A percentile compares a stretch with the other conserved stretches of the same genome.
These are phyloP conservation scores for Neofusicoccum kwambonambiense DNA, from an alignment of 2,329 filamentous ascomycete species.

Conservation along the genomic window DNA sequence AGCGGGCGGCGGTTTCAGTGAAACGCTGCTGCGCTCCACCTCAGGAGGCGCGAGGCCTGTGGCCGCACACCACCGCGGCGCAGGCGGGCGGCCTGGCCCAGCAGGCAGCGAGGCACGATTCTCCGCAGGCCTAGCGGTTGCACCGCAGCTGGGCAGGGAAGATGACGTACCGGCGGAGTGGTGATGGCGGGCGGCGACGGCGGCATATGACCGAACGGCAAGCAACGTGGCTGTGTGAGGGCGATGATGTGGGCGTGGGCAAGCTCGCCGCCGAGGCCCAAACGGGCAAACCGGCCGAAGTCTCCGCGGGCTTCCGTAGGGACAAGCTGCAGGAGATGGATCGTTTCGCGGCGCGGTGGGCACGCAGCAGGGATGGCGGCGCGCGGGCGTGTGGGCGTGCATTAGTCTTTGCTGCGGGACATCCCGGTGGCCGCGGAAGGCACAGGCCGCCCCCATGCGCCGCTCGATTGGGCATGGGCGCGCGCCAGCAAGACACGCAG, in stretches of 20 bases:
- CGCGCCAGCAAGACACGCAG: too few species aligned
- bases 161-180: conserved; percentile 16
- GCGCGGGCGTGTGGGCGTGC: background rate
- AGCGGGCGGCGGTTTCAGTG: conserved; percentile 11
- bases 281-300: conserved; percentile 7
- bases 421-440: background rate
- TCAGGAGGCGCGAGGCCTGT: background rate
- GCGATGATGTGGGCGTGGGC: conserved; percentile 1
- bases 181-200: background rate
- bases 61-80: background rate
- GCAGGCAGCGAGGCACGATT: too few species aligned
- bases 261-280: background rate
- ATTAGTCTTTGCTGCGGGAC: background rate
- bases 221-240: conserved; percentile 15
- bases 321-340: conserved; percentile 5
- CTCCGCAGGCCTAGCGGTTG: background rate
- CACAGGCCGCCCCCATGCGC: background rate
- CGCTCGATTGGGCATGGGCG: background rate
- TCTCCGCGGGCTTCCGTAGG: conserved; percentile 10
- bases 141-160: conserved; percentile 10
- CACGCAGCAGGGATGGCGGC: too few species aligned
- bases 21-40: conserved; percentile 10
- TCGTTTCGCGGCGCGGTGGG: background rate
- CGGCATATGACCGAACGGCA: conserved; percentile 14
- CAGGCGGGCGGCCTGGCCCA: too few species aligned